Conservation (phyloP, 169 alveolate genomes). For the Miamiensis avidus region DNA sequence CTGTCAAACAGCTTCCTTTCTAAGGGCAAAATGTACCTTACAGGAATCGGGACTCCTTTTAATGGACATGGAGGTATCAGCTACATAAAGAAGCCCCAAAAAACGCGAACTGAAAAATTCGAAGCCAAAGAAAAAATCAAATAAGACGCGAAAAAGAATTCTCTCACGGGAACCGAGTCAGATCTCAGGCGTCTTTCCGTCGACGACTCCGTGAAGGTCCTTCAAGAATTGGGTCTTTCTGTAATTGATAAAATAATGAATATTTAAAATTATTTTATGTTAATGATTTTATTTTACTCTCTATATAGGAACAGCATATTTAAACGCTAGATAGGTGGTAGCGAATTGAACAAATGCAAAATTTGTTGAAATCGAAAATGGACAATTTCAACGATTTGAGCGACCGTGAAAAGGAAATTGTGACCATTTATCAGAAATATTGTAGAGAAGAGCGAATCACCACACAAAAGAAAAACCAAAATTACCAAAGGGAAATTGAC, state of each 20-base stretch:
- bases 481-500: not conserved
- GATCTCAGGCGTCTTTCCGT: not conserved
- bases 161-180: not conserved
- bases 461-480: not conserved
- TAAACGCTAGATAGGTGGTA: not conserved
- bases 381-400: not conserved
- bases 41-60: constrained; percentile 84
- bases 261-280: not conserved
- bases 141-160: not conserved
- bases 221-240: no score
- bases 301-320: not conserved
- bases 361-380: not conserved
- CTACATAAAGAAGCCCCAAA: no score
- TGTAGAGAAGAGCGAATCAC: not conserved
- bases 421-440: no score
- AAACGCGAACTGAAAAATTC: not conserved
- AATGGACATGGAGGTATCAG: constrained; percentile 61
- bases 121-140: not conserved
- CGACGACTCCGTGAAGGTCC: not conserved
- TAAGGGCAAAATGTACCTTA: constrained; percentile 65
- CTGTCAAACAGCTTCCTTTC: constrained; percentile 62
- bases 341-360: no score
- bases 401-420: not conserved
- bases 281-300: not conserved
- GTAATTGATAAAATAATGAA: no score